A percentile compares a stretch with the other conserved stretches of the same genome.
Conservation (phyloP, 257 asterid genomes). For the Solanum appendiculatum region DNA sequence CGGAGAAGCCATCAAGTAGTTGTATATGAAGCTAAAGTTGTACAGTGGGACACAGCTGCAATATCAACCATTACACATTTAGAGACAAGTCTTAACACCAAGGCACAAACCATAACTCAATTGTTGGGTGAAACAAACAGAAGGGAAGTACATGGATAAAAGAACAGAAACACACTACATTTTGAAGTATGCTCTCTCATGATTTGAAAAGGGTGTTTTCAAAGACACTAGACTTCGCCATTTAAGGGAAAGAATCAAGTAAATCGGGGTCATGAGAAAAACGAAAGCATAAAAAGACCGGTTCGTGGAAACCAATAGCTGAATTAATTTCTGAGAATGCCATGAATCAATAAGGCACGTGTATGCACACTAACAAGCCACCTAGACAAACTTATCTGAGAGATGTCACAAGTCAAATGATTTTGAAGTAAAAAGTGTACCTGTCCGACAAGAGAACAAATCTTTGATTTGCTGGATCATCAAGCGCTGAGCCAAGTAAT, state of each 20-base stretch:
- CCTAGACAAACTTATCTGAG: not conserved
- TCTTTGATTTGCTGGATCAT: conserved; percentile 89
- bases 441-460: conserved; percentile 95
- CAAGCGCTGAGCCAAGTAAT: conserved; percentile 69
- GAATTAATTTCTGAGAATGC: not conserved
- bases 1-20: conserved; percentile 68
- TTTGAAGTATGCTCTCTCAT: not conserved
- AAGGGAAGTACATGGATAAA: not conserved
- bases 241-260: not conserved
- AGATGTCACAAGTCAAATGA: not conserved
- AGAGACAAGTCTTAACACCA: conserved; percentile 6
- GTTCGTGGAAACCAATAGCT: not conserved
- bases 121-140: not conserved
- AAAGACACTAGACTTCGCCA: not conserved
- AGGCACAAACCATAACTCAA: not conserved
- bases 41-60: conserved; percentile 91
- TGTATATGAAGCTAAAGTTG: conserved; percentile 84
- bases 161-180: not conserved
- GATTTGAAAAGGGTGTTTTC: not conserved
- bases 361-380: not conserved
- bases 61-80: conserved; percentile 17
- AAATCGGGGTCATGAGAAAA: not conserved
- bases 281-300: not conserved
- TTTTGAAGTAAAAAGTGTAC: conserved; percentile 19
- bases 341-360: not conserved